Base-by-base conservation (phyloP, 2,329 filamentous ascomycete species). In the Ceratocystis colombiana region DNA sequence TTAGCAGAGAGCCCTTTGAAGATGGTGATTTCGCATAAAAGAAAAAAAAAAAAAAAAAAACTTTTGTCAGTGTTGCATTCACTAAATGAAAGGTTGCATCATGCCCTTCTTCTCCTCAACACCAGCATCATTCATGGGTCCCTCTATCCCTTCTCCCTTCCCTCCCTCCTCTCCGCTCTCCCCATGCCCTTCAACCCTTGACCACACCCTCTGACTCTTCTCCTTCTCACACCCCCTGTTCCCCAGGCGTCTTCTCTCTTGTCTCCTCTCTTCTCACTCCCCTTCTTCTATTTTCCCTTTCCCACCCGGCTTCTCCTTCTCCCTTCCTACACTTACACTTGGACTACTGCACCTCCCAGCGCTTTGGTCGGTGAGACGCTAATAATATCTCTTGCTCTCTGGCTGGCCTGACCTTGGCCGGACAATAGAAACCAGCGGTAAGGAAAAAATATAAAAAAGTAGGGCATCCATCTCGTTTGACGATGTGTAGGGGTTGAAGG, bases 51-150 rank as follows among this genome's bases (percentile, higher is more conserved):
- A 50, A 22, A 50, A 53, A 17, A 7, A 20, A 22, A 22, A 22
- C 48, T 8, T 5, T 53, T n/a, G 53, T 57, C 25, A 57, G 28
- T 57, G 53, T 30, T 30, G 53, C 53, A 57, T 57, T n/a, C n/a
- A 53, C 53, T 2, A n/a, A 50, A 50, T 22, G n/a, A 50, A 57
- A 15, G 53, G 53, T 57, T 57, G 53, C 53, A 57, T 57, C 53
- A 57, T 28, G 28, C 53, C 53, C 15, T 57, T 12, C 53, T 57
- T 5, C 8, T 28, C 46, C 46, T 15, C 46, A 48, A n/a, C 17
- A 20, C n/a, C 53, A 57, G 10, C 37, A 41, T 41, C 37, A 41
- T 41, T 15, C 37, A 41, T 41, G 37, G 37, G 37, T 3, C 37
- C 37, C 12, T 41, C 37, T 57, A 28, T 57, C 53, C 53, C 15